Conservation (phyloP, 2,329 filamentous ascomycete genomes). For the Passalora sequoiae region DNA sequence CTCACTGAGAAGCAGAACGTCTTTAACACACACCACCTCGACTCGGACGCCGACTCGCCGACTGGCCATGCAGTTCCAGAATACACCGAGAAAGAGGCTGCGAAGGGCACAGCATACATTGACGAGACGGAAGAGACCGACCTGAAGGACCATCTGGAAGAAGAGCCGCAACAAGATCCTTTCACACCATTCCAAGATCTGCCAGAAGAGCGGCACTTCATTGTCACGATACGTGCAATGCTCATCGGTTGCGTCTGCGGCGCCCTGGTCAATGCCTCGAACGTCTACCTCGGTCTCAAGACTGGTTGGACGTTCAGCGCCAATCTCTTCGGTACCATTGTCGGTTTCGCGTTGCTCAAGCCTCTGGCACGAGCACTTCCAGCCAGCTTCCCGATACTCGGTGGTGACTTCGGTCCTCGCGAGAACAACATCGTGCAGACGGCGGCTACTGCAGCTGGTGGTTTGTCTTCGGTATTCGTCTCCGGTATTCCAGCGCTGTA, state of each 20-base stretch:
- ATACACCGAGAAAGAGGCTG: conserved; percentile 24
- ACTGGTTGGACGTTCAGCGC: conserved; percentile 44
- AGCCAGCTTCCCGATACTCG: conserved; percentile 48
- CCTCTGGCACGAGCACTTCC: conserved; percentile 48
- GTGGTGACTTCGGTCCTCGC: conserved; percentile 54
- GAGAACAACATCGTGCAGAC: conserved; percentile 61
- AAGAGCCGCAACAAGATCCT: conserved; percentile 34
- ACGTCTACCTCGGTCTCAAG: conserved; percentile 55
- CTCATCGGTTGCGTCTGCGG: conserved; percentile 53
- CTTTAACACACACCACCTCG: conserved; percentile 28
- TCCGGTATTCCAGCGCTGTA: conserved; percentile 58
- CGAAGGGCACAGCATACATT: conserved; percentile 26
- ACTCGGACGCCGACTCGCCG: conserved; percentile 6
- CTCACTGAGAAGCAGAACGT: conserved; percentile 36
- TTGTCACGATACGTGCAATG: conserved; percentile 54
- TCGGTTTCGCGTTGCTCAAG: conserved; percentile 56
- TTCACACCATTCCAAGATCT: conserved; percentile 42
- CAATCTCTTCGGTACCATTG: conserved; percentile 44
- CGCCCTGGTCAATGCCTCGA: conserved; percentile 57
- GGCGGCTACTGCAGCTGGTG: conserved; percentile 55
- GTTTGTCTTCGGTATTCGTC: conserved; percentile 54
- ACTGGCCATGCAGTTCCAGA: not conserved
- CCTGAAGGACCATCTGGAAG: conserved; percentile 25
- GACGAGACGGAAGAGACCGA: conserved; percentile 29
- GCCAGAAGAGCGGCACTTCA: conserved; percentile 43